Evolutionary conservation across 148 eudicot genomes (phyloP).

Genomic region (Selenicereus undatus): DNA sequence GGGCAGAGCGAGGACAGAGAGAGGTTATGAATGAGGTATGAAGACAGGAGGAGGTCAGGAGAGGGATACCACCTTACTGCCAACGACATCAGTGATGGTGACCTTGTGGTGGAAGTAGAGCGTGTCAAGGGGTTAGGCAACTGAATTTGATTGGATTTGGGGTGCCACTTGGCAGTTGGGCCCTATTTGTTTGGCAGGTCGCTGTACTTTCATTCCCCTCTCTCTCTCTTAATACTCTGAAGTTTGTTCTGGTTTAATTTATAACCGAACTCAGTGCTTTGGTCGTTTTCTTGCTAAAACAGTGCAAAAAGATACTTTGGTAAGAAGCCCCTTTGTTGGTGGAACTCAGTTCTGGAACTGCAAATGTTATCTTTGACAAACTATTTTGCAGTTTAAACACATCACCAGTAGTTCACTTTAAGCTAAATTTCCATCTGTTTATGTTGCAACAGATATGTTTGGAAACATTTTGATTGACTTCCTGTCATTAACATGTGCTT

Average conservation of each 20-base stretch:
- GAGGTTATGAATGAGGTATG: neutral
- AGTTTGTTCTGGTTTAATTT: neutral
- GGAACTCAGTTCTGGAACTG: neutral
- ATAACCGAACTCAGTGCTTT: neutral
- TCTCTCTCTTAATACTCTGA: neutral
- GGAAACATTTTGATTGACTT: slow-evolving; percentile 9
- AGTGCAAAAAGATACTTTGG: neutral
- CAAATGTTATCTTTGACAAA: neutral
- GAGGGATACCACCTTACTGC: neutral
- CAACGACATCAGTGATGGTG: neutral
- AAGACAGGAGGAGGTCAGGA: neutral
- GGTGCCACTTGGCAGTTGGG: neutral
- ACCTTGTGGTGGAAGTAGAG: neutral
- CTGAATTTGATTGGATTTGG: neutral
- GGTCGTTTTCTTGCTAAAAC: neutral
- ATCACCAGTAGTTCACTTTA: neutral
- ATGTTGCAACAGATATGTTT: neutral
- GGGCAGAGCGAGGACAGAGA: neutral
- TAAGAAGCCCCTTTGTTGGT: neutral
- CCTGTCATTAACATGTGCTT: slow-evolving; percentile 21
- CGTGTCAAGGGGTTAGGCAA: neutral
- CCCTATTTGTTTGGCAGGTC: neutral
- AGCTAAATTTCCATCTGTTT: neutral
- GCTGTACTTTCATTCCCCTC: neutral
- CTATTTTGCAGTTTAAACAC: neutral